These are phyloP conservation scores for Trichoderma hamatum DNA, from an alignment of 2,329 filamentous ascomycete species.

Conservation along the genomic window DNA sequence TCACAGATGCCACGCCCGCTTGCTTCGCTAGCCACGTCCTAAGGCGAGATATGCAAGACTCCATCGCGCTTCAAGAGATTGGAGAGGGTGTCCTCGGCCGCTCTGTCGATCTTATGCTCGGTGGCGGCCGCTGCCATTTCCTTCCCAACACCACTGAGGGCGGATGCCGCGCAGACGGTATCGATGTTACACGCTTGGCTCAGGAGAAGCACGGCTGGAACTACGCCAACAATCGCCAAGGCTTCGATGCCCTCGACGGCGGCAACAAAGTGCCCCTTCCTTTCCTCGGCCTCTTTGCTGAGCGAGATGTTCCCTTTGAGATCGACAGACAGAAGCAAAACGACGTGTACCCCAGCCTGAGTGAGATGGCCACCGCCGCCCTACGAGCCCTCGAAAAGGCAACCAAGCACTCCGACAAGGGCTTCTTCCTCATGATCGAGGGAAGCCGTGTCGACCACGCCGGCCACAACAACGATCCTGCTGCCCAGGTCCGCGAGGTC, in stretches of 20 bases:
- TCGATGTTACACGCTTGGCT: slow-evolving; percentile 75
- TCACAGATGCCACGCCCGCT: slow-evolving; percentile 95
- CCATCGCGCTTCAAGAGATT: slow-evolving; percentile 89
- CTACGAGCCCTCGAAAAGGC: slow-evolving; percentile 78
- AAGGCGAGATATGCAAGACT: slow-evolving; percentile 77
- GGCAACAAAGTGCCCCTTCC: slow-evolving; percentile 75
- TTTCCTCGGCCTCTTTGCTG: slow-evolving; percentile 82
- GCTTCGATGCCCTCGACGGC: slow-evolving; percentile 73
- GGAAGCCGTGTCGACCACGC: slow-evolving; percentile 96
- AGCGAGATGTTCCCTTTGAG: slow-evolving; percentile 85
- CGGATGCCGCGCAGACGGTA: slow-evolving; percentile 79
- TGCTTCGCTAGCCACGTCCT: slow-evolving; percentile 92
- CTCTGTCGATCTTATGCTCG: slow-evolving; percentile 88
- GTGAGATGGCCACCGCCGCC: slow-evolving; percentile 87
- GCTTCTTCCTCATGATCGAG: slow-evolving; percentile 99
- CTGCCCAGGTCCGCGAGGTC: slow-evolving; percentile 86
- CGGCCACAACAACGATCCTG: slow-evolving; percentile 82
- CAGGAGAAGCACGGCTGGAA: slow-evolving; percentile 76
- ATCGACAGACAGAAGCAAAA: slow-evolving; percentile 81
- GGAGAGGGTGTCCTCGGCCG: slow-evolving; percentile 85
- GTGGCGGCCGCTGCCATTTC: slow-evolving; percentile 92
- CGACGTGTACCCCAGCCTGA: slow-evolving; percentile 82
- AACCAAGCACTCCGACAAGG: slow-evolving; percentile 80
- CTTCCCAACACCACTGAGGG: slow-evolving; percentile 76
- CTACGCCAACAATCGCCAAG: slow-evolving; percentile 71